These are phyloP conservation scores for Lachnellula subtilissima DNA, from an alignment of 2,329 filamentous ascomycete genomes.

Conservation along the genomic window DNA sequence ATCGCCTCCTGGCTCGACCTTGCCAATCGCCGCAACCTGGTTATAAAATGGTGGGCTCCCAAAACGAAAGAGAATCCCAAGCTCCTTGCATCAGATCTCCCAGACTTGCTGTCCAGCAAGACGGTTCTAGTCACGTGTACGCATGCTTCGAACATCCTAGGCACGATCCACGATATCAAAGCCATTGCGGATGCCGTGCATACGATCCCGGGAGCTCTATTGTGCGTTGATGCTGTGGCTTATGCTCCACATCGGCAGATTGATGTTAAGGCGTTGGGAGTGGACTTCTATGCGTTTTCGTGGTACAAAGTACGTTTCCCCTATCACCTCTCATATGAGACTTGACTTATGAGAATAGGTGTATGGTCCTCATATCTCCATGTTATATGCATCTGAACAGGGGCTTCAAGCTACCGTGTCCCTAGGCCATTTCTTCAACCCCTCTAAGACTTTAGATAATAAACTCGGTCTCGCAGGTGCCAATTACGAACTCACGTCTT, in stretches of 20 bases:
- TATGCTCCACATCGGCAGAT: slow-evolving; percentile 69
- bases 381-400: slow-evolving; percentile 58
- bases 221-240: slow-evolving; percentile 72
- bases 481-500: slow-evolving; percentile 65
- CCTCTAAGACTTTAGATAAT: slow-evolving; percentile 52
- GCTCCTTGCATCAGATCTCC: slow-evolving; percentile 53
- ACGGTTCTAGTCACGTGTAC: slow-evolving; percentile 70
- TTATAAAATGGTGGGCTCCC: slow-evolving; percentile 66
- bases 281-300: slow-evolving; percentile 73
- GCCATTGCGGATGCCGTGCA: slow-evolving; percentile 49
- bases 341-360: slow-evolving; percentile 37
- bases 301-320: slow-evolving; percentile 62
- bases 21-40: slow-evolving; percentile 54
- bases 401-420: slow-evolving; percentile 53
- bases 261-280: slow-evolving; percentile 62
- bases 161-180: slow-evolving; percentile 61
- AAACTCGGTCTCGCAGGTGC: slow-evolving; percentile 65
- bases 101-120: slow-evolving; percentile 53
- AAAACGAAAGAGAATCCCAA: slow-evolving; percentile 48
- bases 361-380: slow-evolving; percentile 70
- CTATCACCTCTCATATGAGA: neutral
- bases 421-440: slow-evolving; percentile 65
- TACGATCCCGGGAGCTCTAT: slow-evolving; percentile 48
- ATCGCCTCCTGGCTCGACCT: slow-evolving; percentile 69
- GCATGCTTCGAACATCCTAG: slow-evolving; percentile 69